Evolutionary conservation across 192 early-diverging fungal genomes (phyloP), one percentile per base, ranked within the genome.

Genomic region (Glomus cerebriforme): DNA sequence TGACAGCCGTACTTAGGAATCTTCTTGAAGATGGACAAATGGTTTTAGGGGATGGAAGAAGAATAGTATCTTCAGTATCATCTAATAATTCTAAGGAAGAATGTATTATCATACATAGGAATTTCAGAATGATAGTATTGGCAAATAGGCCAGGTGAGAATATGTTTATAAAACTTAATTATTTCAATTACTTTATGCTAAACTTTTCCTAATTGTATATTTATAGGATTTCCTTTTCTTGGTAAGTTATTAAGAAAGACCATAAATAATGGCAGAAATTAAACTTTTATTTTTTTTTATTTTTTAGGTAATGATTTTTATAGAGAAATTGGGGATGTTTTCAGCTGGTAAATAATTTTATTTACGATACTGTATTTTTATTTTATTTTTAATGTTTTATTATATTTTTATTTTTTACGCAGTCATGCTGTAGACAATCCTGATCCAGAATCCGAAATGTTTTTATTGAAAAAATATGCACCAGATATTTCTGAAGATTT

Each of bases 41-140:
- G 93, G 87, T 89, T 4, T 82, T 95, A 60, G 87, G 87, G 10
- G 93, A 95, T 82, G 93, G 93, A 63, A 86, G 93, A 31, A 88
- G 92, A 24, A 93, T 95, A 70, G 82, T 90, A 3, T 88, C 87
- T 31, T 84, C 85, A 59, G 75, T 85, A 12, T 82, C 82, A 0
- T 80, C 77, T 60, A 81, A 88, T 27, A 85, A 86, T 39, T 58
- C 79, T 3, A 79, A 82, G 24, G 82, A 82, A 43, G 81, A 79
- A 26, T 85, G 89, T 74, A 89, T 91, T 68, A 80, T 90, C 7
- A 83, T 90, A n/a, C 88, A 90, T 59, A 80, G 81, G 13, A 85
- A 93, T 60, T 95, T 95, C 86, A 87, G 93, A 32, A 94, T 95
- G 91, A 90, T 95, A 78, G 93, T 95, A 27, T 82, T 95, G 17